Conservation (phyloP, 2,329 filamentous ascomycete genomes). For the Neonectria ditissima region DNA sequence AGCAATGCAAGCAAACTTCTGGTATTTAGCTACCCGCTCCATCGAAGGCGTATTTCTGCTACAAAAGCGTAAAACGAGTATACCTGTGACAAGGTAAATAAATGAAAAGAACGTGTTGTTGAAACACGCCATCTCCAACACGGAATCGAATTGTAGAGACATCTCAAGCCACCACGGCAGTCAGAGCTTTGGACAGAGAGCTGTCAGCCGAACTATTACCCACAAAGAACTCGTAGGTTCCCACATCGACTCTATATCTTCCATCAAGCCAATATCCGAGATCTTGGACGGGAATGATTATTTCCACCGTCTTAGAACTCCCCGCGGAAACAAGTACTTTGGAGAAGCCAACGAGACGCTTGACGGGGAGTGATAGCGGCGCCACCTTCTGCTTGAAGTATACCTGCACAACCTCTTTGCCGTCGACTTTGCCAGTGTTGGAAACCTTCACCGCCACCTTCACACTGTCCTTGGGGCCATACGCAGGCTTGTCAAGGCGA, state of each 20-base stretch:
- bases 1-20: too few relatives aligned
- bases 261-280: background rate
- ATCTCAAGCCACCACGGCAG: background rate
- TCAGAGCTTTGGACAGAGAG: background rate
- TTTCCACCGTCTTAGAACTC: background rate
- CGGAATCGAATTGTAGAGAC: too few relatives aligned
- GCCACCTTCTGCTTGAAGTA: slow-evolving; percentile 3
- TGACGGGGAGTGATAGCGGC: background rate
- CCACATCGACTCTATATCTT: background rate
- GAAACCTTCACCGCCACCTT: background rate
- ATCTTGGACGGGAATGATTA: background rate
- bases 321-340: background rate
- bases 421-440: slow-evolving; percentile 7
- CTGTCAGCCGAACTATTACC: background rate
- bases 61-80: too few relatives aligned
- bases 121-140: background rate
- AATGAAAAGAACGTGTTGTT: slow-evolving; percentile 2
- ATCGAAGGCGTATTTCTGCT: too few relatives aligned
- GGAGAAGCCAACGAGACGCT: background rate
- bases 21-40: too few relatives aligned
- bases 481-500: background rate
- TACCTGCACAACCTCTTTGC: background rate
- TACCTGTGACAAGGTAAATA: too few relatives aligned
- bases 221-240: background rate
- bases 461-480: background rate